These are phyloP conservation scores for Podila minutissima DNA, from an alignment of 192 early-diverging fungal genomes.

Conservation along the genomic window DNA sequence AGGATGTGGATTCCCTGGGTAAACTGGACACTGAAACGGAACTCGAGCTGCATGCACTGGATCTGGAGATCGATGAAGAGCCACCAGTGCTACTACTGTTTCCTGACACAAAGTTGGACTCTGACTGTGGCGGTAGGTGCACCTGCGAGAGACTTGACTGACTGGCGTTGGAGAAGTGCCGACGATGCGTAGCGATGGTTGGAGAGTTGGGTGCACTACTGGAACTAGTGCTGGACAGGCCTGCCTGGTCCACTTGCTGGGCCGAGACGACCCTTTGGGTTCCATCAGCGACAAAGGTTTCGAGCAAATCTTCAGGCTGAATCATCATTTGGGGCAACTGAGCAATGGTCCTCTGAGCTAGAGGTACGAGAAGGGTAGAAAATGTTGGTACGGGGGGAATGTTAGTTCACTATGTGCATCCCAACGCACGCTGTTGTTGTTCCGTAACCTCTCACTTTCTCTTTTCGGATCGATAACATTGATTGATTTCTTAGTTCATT, in stretches of 20 bases:
- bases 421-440: background rate
- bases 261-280: constrained; percentile 41
- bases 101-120: background rate
- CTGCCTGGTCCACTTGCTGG: constrained; percentile 46
- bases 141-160: background rate
- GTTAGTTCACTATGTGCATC: background rate
- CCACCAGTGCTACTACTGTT: background rate
- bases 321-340: constrained; percentile 52
- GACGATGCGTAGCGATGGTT: constrained; percentile 1
- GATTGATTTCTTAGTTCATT: background rate
- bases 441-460: background rate
- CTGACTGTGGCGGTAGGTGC: background rate
- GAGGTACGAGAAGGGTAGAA: background rate
- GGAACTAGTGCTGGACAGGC: constrained; percentile 9
- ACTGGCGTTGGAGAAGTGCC: constrained; percentile 20
- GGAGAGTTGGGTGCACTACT: constrained; percentile 15
- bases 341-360: constrained; percentile 47
- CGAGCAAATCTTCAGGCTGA: constrained; percentile 40
- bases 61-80: background rate
- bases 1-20: constrained; percentile 22
- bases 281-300: constrained; percentile 45
- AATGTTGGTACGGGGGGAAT: background rate
- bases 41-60: background rate
- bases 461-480: background rate
- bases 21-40: constrained; percentile 5